A percentile compares a stretch with the other conserved stretches of the same genome.
These are phyloP conservation scores for Inonotus obliquus DNA, from an alignment of 1,284 basidiomycete species.

Conservation along the genomic window DNA sequence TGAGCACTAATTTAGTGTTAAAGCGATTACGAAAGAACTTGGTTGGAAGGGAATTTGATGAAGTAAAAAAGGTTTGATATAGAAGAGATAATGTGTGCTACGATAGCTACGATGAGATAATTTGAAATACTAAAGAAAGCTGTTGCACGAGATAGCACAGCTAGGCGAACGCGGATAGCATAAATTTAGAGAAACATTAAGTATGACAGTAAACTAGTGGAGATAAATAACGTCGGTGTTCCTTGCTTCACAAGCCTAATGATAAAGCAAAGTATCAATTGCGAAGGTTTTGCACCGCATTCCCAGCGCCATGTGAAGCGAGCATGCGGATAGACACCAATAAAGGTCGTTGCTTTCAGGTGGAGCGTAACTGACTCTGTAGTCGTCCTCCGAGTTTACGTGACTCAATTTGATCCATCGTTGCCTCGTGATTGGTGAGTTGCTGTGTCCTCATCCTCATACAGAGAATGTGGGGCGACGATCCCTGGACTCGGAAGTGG, in stretches of 20 bases:
- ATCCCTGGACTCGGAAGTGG: neutral
- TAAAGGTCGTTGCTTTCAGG: neutral
- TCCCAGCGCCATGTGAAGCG: constrained; percentile 7
- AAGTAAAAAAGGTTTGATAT: neutral
- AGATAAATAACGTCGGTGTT: neutral
- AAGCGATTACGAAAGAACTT: neutral
- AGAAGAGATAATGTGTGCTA: neutral
- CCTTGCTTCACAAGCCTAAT: too few relatives aligned
- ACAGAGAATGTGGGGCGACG: neutral
- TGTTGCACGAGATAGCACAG: neutral
- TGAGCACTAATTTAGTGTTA: neutral
- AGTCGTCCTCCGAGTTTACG: neutral
- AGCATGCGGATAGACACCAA: neutral
- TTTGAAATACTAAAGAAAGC: neutral
- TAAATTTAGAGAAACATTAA: neutral
- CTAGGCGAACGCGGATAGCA: neutral
- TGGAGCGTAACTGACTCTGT: neutral
- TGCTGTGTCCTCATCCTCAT: constrained; percentile 1
- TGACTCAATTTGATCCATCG: neutral
- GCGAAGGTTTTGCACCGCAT: neutral
- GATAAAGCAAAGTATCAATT: neutral
- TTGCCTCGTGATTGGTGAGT: neutral
- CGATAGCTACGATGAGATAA: neutral
- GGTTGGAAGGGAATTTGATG: neutral
- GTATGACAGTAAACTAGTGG: too few relatives aligned